These are phyloP conservation scores for Prunus padus DNA, from an alignment of 306 rosid species.

Conservation along the genomic window DNA sequence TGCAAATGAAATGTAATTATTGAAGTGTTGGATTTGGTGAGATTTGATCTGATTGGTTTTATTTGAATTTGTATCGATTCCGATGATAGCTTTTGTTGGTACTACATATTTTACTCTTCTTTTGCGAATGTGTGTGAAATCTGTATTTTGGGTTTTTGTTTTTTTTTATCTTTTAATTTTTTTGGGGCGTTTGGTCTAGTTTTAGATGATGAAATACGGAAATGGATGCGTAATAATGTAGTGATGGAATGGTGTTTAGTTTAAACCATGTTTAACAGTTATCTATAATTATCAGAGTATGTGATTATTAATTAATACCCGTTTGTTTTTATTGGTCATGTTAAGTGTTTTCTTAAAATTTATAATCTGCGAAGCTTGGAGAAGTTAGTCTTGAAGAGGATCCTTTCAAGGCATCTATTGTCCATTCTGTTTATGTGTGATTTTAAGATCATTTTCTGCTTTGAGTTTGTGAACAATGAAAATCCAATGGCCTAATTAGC, in stretches of 20 bases:
- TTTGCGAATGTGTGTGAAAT: background rate
- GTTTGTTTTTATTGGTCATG: background rate
- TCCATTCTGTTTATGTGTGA: background rate
- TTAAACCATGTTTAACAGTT: background rate
- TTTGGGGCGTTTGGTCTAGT: background rate
- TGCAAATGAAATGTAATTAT: conserved; percentile 8
- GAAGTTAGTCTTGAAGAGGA: background rate
- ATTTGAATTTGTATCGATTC: background rate
- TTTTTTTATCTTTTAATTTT: background rate
- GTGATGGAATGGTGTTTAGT: background rate
- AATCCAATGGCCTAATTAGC: no score
- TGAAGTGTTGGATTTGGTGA: conserved; percentile 6
- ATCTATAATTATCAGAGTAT: background rate
- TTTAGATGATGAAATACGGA: background rate
- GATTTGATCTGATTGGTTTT: conserved; percentile 29
- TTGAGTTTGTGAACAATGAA: background rate
- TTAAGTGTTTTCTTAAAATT: background rate
- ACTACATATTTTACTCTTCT: background rate
- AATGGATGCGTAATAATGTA: conserved; percentile 4
- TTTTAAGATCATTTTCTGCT: conserved; percentile 1
- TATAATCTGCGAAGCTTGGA: background rate
- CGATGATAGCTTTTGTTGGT: background rate
- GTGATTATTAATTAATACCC: background rate
- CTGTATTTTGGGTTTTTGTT: background rate
- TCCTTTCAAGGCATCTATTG: background rate